These are phyloP conservation scores for Talaromyces sp. DNA, from an alignment of 2,329 filamentous ascomycete genomes.

Conservation along the genomic window DNA sequence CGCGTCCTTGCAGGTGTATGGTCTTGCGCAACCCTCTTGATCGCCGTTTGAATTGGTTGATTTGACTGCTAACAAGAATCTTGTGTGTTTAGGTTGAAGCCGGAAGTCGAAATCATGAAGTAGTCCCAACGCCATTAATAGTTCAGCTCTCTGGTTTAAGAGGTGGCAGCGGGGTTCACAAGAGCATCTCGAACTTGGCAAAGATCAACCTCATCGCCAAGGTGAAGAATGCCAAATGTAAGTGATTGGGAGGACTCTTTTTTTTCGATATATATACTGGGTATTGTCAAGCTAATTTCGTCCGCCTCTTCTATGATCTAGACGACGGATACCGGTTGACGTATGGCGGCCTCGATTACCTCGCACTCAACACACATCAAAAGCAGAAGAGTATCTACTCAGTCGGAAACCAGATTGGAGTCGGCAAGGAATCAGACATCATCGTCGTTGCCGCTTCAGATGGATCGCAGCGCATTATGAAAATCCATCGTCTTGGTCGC, in stretches of 20 bases:
- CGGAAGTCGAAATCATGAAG: constrained; percentile 93
- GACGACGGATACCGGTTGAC: constrained; percentile 94
- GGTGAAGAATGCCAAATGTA: constrained; percentile 86
- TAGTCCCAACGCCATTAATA: constrained; percentile 87
- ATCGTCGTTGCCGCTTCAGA: constrained; percentile 80
- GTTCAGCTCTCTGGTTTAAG: constrained; percentile 75
- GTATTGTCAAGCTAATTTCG: neutral
- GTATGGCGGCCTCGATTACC: constrained; percentile 94
- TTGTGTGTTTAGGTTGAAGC: constrained; percentile 65
- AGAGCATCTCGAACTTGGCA: constrained; percentile 80
- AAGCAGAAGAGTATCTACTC: constrained; percentile 77
- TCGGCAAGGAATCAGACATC: constrained; percentile 97
- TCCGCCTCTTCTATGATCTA: constrained; percentile 17
- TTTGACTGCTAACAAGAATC: constrained; percentile 30
- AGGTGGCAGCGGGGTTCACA: constrained; percentile 72
- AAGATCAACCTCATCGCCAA: constrained; percentile 88
- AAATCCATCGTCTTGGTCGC: constrained; percentile 90
- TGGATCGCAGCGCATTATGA: constrained; percentile 75
- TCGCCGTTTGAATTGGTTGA: constrained; percentile 18
- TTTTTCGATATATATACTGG: neutral
- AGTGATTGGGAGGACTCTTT: constrained; percentile 5
- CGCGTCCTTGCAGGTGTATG: constrained; percentile 83
- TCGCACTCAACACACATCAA: constrained; percentile 87
- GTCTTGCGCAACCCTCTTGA: constrained; percentile 27
- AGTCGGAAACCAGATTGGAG: constrained; percentile 88